A percentile compares a stretch with the other conserved stretches of the same genome.
Conservation (phyloP, 257 asterid genomes). For the Plantago ovata region DNA sequence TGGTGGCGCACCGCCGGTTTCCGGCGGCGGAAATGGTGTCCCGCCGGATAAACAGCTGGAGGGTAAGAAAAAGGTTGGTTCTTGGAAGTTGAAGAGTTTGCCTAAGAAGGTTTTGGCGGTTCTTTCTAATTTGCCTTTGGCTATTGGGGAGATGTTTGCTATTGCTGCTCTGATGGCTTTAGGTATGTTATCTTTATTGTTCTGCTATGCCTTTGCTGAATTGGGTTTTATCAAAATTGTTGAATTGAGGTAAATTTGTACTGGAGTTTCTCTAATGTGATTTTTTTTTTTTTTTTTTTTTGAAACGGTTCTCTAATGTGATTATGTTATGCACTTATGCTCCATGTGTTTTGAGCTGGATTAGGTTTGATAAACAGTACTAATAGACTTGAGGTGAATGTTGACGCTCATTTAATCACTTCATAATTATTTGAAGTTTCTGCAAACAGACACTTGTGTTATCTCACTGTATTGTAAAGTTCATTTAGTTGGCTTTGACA, state of each 20-base stretch:
- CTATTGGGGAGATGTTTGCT: slow-evolving; percentile 70
- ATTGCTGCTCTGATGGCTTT: slow-evolving; percentile 83
- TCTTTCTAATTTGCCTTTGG: slow-evolving; percentile 76
- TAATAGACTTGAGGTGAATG: too few relatives aligned
- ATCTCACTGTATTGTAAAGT: too few relatives aligned
- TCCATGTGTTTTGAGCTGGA: too few relatives aligned
- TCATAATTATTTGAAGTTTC: too few relatives aligned
- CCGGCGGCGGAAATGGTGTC: slow-evolving; percentile 29
- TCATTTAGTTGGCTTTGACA: too few relatives aligned
- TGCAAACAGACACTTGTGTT: too few relatives aligned
- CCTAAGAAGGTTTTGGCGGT: slow-evolving; percentile 46
- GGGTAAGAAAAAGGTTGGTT: slow-evolving; percentile 30
- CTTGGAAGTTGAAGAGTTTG: slow-evolving; percentile 34
- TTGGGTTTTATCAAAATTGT: background rate
- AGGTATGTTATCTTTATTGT: slow-evolving; percentile 38
- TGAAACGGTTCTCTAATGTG: too few relatives aligned
- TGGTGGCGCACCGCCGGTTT: slow-evolving; percentile 55
- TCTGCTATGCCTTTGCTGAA: background rate
- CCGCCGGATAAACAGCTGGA: slow-evolving; percentile 20
- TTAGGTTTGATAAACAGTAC: too few relatives aligned
- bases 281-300: too few relatives aligned
- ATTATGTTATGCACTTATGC: too few relatives aligned
- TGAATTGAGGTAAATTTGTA: too few relatives aligned
- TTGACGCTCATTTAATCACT: too few relatives aligned
- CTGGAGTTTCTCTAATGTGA: background rate